phyloP scores from a whole-genome alignment of 441 rosid genomes.

The Populus hybrid region DNA sequence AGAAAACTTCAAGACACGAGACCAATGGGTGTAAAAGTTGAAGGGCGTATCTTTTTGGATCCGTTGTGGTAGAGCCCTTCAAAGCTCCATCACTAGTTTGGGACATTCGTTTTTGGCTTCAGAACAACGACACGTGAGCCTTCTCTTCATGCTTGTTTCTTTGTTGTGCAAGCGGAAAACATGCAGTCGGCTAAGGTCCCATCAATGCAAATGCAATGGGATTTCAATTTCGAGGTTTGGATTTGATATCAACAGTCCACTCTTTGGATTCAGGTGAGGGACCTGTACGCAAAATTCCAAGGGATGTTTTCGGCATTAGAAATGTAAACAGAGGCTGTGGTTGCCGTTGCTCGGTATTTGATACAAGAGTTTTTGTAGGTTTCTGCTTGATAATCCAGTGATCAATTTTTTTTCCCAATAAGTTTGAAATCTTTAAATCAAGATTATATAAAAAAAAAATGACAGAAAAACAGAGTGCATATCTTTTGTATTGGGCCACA shows the following conservation, averaged over 20 bases:
- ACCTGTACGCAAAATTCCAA: neutral
- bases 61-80: neutral
- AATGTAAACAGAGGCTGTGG: neutral
- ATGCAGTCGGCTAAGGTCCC: constrained; percentile 19
- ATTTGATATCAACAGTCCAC: neutral
- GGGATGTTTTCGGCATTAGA: neutral
- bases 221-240: neutral
- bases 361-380: neutral
- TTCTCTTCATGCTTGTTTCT: constrained; percentile 12
- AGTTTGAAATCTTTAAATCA: no score
- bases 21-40: neutral
- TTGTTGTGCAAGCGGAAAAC: constrained; percentile 21
- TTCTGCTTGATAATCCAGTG: neutral
- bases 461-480: no score
- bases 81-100: constrained; percentile 7
- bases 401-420: no score
- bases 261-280: neutral
- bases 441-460: no score
- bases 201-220: neutral
- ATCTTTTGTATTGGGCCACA: no score
- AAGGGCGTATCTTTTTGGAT: neutral
- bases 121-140: constrained; percentile 14
- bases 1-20: neutral
- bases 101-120: neutral
- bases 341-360: neutral